Percentiles rank a stretch among this genome's conserved stretches.
phyloP scores from a whole-genome alignment of 2,329 filamentous ascomycete species.

The Aspergillus brunneoviolaceus region DNA sequence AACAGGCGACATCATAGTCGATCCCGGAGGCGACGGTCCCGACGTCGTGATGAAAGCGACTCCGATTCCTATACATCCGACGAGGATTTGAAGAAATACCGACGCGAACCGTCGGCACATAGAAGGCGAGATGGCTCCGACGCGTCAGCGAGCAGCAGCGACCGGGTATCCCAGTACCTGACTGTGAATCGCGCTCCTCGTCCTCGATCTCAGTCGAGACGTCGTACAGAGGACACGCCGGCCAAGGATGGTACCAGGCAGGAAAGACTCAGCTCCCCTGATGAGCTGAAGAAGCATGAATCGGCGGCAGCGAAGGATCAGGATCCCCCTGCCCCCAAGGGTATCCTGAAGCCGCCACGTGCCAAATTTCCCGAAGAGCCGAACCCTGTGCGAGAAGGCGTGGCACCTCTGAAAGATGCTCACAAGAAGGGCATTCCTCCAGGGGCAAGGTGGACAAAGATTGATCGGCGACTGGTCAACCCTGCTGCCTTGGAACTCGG shows the following conservation, averaged over 20 bases:
- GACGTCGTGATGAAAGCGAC: slow-evolving; percentile 26
- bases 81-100: slow-evolving; percentile 33
- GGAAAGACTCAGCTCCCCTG: slow-evolving; percentile 19
- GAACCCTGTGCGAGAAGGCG: slow-evolving; percentile 80
- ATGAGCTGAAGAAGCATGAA: slow-evolving; percentile 28
- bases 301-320: slow-evolving; percentile 50
- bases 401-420: slow-evolving; percentile 88
- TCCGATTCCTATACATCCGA: slow-evolving; percentile 33
- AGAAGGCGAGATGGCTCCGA: slow-evolving; percentile 28
- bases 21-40: slow-evolving; percentile 23
- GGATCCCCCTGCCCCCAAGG: slow-evolving; percentile 64
- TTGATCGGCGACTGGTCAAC: slow-evolving; percentile 83
- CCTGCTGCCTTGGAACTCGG: slow-evolving; percentile 80
- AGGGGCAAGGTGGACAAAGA: slow-evolving; percentile 89
- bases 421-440: slow-evolving; percentile 69
- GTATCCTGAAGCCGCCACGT: slow-evolving; percentile 82
- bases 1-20: slow-evolving; percentile 22
- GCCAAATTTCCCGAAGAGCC: slow-evolving; percentile 83
- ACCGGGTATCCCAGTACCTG: slow-evolving; percentile 18
- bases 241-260: slow-evolving; percentile 21
- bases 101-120: slow-evolving; percentile 28
- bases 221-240: slow-evolving; percentile 18
- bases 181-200: slow-evolving; percentile 23
- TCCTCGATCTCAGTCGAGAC: slow-evolving; percentile 27
- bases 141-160: slow-evolving; percentile 24